These are phyloP conservation scores for Saccharomyces hybrid DNA, from an alignment of 1,139 yeast genomes.

Conservation along the genomic window DNA sequence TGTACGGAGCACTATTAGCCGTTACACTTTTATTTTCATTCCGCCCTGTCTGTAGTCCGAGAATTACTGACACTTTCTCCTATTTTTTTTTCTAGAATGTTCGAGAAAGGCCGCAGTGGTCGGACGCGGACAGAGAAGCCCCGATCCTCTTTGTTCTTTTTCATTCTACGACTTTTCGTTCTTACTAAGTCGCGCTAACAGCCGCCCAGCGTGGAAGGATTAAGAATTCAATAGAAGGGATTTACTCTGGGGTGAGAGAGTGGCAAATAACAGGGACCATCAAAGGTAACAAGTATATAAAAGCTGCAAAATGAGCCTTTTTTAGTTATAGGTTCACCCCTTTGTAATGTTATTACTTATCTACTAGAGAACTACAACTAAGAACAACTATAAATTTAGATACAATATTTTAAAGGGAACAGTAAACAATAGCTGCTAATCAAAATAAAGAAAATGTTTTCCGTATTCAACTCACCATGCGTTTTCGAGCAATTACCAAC, in stretches of 20 bases:
- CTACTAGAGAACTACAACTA: neutral
- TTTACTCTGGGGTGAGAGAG: neutral
- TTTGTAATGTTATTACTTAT: no score
- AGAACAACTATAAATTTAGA: neutral
- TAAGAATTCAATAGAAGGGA: neutral
- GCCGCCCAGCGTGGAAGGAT: neutral
- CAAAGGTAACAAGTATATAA: neutral
- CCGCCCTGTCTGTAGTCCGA: neutral
- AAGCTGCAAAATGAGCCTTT: neutral
- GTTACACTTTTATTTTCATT: neutral
- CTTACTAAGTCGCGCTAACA: neutral
- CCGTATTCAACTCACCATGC: constrained; percentile 20
- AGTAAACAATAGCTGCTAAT: neutral
- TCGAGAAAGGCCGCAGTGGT: constrained; percentile 4
- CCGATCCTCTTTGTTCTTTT: neutral
- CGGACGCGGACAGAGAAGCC: neutral
- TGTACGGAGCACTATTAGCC: neutral
- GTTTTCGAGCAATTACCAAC: constrained; percentile 20
- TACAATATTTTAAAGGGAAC: no score
- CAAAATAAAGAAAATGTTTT: constrained; percentile 12
- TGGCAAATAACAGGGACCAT: neutral
- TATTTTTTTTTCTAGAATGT: constrained; percentile 7
- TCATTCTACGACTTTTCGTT: neutral
- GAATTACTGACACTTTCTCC: neutral
- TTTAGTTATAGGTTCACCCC: neutral